These are phyloP conservation scores for Carex myosuroides DNA, from an alignment of 176 grass and related monocot species.

Conservation along the genomic window DNA sequence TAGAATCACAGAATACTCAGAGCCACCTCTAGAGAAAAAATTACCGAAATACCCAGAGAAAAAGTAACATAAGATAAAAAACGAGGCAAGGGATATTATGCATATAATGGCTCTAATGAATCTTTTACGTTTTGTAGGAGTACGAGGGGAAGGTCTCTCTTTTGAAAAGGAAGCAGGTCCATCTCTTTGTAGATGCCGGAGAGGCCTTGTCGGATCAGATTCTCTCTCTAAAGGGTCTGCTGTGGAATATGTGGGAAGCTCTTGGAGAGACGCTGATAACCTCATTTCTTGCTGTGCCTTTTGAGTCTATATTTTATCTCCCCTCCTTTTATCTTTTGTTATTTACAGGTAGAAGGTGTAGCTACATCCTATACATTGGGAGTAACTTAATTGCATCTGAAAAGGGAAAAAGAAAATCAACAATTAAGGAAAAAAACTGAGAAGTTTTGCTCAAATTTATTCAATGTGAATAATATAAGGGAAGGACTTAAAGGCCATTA, in stretches of 20 bases:
- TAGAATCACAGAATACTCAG: conserved; percentile 94
- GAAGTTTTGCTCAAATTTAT: not conserved
- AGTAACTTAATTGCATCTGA: conserved; percentile 6
- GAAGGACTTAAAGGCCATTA: not conserved
- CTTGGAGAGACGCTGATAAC: conserved; percentile 80
- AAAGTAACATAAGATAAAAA: conserved; percentile 51
- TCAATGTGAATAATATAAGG: not conserved
- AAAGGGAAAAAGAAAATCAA: not conserved
- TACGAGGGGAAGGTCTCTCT: conserved; percentile 64
- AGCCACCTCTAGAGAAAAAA: conserved; percentile 55
- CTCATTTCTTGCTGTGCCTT: conserved; percentile 41
- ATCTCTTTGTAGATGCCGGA: conserved; percentile 64
- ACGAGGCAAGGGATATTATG: conserved; percentile 35
- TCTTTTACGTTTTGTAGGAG: conserved; percentile 79
- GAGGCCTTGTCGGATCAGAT: conserved; percentile 42
- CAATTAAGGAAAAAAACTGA: not conserved
- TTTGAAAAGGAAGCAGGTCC: conserved; percentile 74
- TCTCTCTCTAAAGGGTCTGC: conserved; percentile 50
- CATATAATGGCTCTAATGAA: conserved; percentile 41
- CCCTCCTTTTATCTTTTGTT: not conserved
- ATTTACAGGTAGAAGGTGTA: not conserved
- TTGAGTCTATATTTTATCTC: not conserved
- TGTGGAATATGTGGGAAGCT: conserved; percentile 66
- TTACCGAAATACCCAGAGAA: conserved; percentile 61
- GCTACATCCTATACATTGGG: not conserved